These are phyloP conservation scores for Fagus crenata DNA, from an alignment of 306 rosid species.

Conservation along the genomic window DNA sequence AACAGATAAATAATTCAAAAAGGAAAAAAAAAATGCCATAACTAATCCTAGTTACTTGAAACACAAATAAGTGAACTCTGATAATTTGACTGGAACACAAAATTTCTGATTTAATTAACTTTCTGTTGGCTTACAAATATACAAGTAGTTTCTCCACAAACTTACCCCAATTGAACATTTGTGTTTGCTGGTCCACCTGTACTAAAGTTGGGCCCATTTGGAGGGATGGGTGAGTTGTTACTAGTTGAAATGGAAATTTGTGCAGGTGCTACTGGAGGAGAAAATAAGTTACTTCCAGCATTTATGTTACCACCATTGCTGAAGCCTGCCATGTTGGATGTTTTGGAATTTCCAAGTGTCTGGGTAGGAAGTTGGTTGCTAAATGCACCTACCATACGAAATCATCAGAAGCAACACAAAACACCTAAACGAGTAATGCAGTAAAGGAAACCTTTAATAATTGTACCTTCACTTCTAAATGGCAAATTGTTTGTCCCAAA, in stretches of 20 bases:
- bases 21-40: neutral
- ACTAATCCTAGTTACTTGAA: constrained; percentile 9
- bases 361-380: constrained; percentile 36
- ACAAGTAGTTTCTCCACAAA: constrained; percentile 20
- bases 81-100: neutral
- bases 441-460: neutral
- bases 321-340: constrained; percentile 39
- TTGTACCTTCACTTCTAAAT: constrained; percentile 31
- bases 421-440: constrained; percentile 4
- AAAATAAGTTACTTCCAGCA: constrained; percentile 37
- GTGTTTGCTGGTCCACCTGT: constrained; percentile 36
- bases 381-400: constrained; percentile 26
- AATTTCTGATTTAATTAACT: neutral
- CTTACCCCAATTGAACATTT: constrained; percentile 55
- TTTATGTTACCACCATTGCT: constrained; percentile 34
- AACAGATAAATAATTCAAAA: neutral
- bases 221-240: constrained; percentile 27
- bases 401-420: constrained; percentile 6
- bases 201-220: constrained; percentile 32
- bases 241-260: constrained; percentile 36
- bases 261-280: constrained; percentile 33
- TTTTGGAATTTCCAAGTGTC: constrained; percentile 36
- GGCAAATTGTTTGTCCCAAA: constrained; percentile 31
- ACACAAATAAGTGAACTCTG: neutral
- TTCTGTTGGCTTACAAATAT: constrained; percentile 12